These are phyloP conservation scores for Schizopora paradoxa DNA, from an alignment of 1,284 basidiomycete genomes.

Conservation along the genomic window DNA sequence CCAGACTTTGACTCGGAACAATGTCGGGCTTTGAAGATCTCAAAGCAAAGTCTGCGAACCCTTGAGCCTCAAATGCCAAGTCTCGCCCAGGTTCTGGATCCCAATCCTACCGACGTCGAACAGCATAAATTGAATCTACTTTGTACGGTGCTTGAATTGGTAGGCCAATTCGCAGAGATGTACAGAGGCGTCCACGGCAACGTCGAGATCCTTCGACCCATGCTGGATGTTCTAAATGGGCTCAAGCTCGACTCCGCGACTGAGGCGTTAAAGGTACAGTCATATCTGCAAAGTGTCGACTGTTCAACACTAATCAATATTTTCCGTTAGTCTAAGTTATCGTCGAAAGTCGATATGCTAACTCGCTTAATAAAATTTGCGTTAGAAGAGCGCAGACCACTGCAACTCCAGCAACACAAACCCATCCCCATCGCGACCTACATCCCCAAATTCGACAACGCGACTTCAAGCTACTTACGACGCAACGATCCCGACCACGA, in stretches of 20 bases:
- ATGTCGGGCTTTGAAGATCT: slow-evolving; percentile 38
- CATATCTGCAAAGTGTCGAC: not conserved
- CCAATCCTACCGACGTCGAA: slow-evolving; percentile 34
- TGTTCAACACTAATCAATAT: slow-evolving; percentile 18
- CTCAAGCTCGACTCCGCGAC: slow-evolving; percentile 32
- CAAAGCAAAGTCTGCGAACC: slow-evolving; percentile 37
- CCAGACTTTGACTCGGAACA: slow-evolving; percentile 60
- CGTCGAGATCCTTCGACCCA: slow-evolving; percentile 76
- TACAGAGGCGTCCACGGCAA: slow-evolving; percentile 79
- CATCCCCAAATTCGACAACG: slow-evolving; percentile 89
- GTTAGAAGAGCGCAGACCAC: slow-evolving; percentile 66
- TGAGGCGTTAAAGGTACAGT: slow-evolving; percentile 5
- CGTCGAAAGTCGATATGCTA: slow-evolving; percentile 41
- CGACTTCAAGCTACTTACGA: slow-evolving; percentile 76
- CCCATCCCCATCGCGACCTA: slow-evolving; percentile 93
- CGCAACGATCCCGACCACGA: slow-evolving; percentile 91
- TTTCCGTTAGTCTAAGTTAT: slow-evolving; percentile 38
- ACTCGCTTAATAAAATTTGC: slow-evolving; percentile 71
- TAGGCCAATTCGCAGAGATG: slow-evolving; percentile 65
- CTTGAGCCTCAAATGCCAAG: slow-evolving; percentile 41
- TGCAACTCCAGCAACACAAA: slow-evolving; percentile 90
- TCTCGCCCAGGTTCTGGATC: slow-evolving; percentile 38
- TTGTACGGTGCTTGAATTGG: slow-evolving; percentile 53
- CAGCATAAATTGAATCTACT: slow-evolving; percentile 68
- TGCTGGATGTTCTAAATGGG: slow-evolving; percentile 52